Conservation (phyloP, 2,329 filamentous ascomycete genomes). For the Alternaria dauci region DNA sequence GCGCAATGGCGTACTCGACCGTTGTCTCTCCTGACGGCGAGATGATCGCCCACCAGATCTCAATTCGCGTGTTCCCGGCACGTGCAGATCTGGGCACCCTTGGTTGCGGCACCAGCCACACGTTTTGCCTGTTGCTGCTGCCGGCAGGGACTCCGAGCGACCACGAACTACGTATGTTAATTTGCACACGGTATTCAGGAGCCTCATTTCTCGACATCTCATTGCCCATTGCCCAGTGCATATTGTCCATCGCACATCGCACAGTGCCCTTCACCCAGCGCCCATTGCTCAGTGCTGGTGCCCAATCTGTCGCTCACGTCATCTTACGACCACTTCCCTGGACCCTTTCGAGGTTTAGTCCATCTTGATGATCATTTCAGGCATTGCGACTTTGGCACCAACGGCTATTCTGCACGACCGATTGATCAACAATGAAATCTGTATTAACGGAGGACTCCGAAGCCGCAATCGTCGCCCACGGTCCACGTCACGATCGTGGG, state of each 20-base stretch:
- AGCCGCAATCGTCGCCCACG: background rate
- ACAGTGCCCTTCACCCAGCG: background rate
- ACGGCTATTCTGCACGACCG: background rate
- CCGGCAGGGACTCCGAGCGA: constrained; percentile 2
- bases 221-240: background rate
- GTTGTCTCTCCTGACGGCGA: background rate
- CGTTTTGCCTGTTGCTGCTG: background rate
- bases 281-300: background rate
- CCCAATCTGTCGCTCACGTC: constrained; percentile 5
- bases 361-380: background rate
- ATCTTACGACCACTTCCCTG: background rate
- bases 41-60: constrained; percentile 12
- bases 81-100: constrained; percentile 10
- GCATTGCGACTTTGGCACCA: background rate
- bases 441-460: background rate
- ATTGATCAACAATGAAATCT: background rate
- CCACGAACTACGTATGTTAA: background rate
- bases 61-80: constrained; percentile 11
- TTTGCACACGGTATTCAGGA: background rate
- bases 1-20: constrained; percentile 3
- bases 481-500: background rate
- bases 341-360: background rate
- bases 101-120: background rate
- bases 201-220: background rate
- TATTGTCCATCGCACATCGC: background rate